Evolutionary conservation across 495 filamentous ascomycete genomes (phyloP).

Genomic region (Aspergillus cavernicola): DNA sequence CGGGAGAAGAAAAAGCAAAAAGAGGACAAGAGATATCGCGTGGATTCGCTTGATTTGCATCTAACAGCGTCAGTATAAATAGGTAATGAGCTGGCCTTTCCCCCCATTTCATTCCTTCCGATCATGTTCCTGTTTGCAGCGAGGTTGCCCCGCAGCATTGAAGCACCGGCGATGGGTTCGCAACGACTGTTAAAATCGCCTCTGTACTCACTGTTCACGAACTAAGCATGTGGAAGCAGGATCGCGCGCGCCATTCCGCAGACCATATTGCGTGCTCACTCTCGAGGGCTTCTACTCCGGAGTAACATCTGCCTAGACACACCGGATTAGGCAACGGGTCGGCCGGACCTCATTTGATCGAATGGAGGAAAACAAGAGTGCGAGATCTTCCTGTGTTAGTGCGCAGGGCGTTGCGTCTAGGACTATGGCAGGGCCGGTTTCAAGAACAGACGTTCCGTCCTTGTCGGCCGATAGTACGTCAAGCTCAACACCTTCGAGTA

Average conservation of each 20-base stretch:
- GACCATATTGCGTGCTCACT: constrained; percentile 10
- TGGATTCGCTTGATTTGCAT: background rate
- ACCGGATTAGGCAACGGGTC: background rate
- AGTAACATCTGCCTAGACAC: background rate
- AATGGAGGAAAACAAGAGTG: constrained; percentile 4
- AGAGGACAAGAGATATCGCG: background rate
- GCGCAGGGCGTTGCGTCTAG: background rate
- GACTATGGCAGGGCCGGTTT: background rate
- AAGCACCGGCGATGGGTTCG: constrained; percentile 3
- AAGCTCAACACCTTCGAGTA: constrained; percentile 11
- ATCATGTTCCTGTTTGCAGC: background rate
- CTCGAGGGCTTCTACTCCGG: background rate
- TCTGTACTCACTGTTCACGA: constrained; percentile 15
- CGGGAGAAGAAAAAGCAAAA: constrained; percentile 6
- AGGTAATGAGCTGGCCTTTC: constrained; percentile 9
- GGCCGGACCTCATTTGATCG: background rate
- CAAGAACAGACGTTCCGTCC: constrained; percentile 19
- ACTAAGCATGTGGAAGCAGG: constrained; percentile 25
- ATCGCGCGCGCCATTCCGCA: constrained; percentile 10
- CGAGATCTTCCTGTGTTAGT: background rate
- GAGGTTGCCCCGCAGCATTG: constrained; percentile 5
- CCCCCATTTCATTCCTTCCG: background rate
- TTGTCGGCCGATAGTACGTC: constrained; percentile 19
- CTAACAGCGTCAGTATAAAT: background rate
- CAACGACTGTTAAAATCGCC: constrained; percentile 10